Conservation (phyloP, 306 rosid species). For the Astragalus glycyphyllos region DNA sequence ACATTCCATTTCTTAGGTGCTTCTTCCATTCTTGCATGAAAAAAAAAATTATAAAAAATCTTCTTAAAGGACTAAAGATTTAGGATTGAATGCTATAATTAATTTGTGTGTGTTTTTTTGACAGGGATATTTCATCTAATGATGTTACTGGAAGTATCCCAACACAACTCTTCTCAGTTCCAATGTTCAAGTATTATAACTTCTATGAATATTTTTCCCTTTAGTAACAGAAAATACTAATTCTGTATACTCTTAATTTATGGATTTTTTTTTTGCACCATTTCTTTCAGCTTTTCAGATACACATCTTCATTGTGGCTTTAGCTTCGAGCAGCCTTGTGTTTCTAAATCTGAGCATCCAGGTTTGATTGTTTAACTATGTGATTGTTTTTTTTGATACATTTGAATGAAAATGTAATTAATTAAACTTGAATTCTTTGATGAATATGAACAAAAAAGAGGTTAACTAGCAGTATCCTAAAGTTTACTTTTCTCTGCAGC, state of each 20-base stretch:
- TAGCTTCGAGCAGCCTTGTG: conserved; percentile 74
- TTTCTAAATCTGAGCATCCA: conserved; percentile 62
- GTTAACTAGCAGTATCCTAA: too few species aligned
- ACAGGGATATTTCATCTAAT: conserved; percentile 91
- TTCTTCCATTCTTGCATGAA: conserved; percentile 27
- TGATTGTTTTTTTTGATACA: not conserved
- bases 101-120: conserved; percentile 31
- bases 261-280: conserved; percentile 26
- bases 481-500: too few species aligned
- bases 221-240: not conserved
- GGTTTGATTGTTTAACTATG: conserved; percentile 52
- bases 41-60: not conserved
- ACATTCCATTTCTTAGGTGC: conserved; percentile 35
- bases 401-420: conserved; percentile 21
- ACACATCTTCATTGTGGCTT: conserved; percentile 72
- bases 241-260: conserved; percentile 5
- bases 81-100: conserved; percentile 19
- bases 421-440: conserved; percentile 29
- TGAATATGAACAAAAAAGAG: too few species aligned
- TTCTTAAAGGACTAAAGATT: conserved; percentile 15
- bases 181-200: conserved; percentile 60
- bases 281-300: conserved; percentile 73
- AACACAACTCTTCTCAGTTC: conserved; percentile 64
- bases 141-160: conserved; percentile 78
- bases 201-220: conserved; percentile 37